phyloP scores from a whole-genome alignment of 2,329 filamentous ascomycete species.

The Aureobasidium lini region DNA sequence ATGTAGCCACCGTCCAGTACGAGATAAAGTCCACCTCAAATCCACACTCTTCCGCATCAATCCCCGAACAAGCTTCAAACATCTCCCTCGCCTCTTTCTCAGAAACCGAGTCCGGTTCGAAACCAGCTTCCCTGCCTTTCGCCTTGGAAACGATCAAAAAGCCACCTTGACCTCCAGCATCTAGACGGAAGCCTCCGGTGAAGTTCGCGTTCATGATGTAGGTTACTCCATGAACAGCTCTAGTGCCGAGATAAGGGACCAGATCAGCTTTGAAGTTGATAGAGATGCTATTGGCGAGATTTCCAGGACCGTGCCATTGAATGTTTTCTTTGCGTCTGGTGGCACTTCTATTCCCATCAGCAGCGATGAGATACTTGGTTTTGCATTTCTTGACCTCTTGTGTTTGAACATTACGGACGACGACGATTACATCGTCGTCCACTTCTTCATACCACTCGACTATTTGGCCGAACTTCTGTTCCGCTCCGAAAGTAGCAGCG shows the following conservation, averaged over 20 bases:
- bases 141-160: constrained; percentile 21
- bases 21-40: constrained; percentile 6
- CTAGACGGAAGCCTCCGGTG: constrained; percentile 20
- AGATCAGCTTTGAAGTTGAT: constrained; percentile 22
- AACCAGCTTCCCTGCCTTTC: background rate
- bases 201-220: constrained; percentile 20
- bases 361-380: constrained; percentile 18
- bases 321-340: constrained; percentile 16
- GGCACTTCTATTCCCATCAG: constrained; percentile 18
- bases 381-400: constrained; percentile 11
- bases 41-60: background rate
- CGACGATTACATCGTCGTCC: constrained; percentile 16
- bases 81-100: background rate
- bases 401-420: constrained; percentile 11
- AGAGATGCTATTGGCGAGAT: constrained; percentile 18
- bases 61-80: constrained; percentile 7
- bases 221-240: constrained; percentile 20
- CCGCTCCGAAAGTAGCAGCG: constrained; percentile 17
- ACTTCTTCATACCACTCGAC: constrained; percentile 19
- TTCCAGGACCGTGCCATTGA: constrained; percentile 17
- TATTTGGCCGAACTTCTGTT: constrained; percentile 15
- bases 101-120: constrained; percentile 4
- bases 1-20: constrained; percentile 9
- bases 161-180: constrained; percentile 18
- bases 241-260: background rate